Conservation (phyloP, 2,329 filamentous ascomycete species). For the Cercospora canescens region DNA sequence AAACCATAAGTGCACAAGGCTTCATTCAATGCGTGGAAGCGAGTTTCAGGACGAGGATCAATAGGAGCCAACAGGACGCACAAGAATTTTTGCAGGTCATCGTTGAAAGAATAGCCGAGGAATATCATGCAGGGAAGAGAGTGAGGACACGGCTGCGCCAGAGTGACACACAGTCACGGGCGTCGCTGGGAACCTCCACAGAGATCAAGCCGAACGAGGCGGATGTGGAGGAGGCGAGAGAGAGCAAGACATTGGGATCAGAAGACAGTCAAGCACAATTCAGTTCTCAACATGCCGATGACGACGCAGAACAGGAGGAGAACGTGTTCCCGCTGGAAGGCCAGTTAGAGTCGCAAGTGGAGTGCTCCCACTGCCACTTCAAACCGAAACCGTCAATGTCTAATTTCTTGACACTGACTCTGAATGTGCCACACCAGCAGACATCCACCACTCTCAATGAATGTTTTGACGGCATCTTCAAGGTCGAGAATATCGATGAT, state of each 20-base stretch:
- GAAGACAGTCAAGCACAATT: constrained; percentile 13
- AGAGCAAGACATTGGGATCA: constrained; percentile 20
- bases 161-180: neutral
- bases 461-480: constrained; percentile 92
- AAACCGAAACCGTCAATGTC: constrained; percentile 81
- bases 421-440: constrained; percentile 79
- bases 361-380: constrained; percentile 87
- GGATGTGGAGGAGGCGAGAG: constrained; percentile 13
- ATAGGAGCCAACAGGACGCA: constrained; percentile 92
- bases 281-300: constrained; percentile 22
- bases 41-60: constrained; percentile 88
- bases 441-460: constrained; percentile 74
- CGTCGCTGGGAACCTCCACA: neutral
- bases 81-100: constrained; percentile 97
- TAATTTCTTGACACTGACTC: constrained; percentile 86
- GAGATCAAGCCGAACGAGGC: neutral
- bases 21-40: constrained; percentile 83
- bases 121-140: constrained; percentile 82
- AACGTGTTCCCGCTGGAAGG: constrained; percentile 91
- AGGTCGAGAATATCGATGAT: constrained; percentile 93
- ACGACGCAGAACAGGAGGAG: constrained; percentile 49
- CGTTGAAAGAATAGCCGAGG: constrained; percentile 86
- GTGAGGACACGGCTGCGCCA: constrained; percentile 62
- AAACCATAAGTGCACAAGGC: constrained; percentile 83
- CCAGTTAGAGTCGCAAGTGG: constrained; percentile 87